These are phyloP conservation scores for Emericellopsis terricola DNA, from an alignment of 495 filamentous ascomycete genomes.

Conservation along the genomic window DNA sequence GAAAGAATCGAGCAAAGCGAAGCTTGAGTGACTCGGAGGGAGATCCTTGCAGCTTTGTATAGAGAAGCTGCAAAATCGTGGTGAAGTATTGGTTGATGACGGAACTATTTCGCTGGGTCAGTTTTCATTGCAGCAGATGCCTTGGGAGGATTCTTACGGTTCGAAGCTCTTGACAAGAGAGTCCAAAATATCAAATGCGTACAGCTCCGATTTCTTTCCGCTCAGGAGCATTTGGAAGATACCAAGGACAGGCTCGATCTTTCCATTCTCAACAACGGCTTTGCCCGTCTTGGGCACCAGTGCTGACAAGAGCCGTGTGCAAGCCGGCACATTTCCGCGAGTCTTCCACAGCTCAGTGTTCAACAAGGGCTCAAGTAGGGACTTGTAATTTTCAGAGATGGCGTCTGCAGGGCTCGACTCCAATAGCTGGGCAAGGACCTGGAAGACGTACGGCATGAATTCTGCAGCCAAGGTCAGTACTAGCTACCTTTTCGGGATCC, in stretches of 20 bases:
- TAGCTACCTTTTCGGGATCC: neutral
- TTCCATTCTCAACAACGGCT: constrained; percentile 48
- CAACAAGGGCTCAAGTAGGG: constrained; percentile 56
- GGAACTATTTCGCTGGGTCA: constrained; percentile 32
- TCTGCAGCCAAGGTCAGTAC: constrained; percentile 30
- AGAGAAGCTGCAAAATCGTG: constrained; percentile 61
- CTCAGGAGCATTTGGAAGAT: constrained; percentile 82
- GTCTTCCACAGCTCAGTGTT: constrained; percentile 70
- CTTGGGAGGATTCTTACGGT: constrained; percentile 29
- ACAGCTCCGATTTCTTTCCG: constrained; percentile 53
- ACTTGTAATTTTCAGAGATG: constrained; percentile 59
- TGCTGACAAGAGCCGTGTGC: constrained; percentile 67
- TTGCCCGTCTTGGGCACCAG: constrained; percentile 60
- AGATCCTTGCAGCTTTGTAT: constrained; percentile 62
- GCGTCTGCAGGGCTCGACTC: constrained; percentile 59
- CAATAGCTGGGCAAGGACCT: constrained; percentile 76
- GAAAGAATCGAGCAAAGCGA: constrained; percentile 80
- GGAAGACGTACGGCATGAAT: constrained; percentile 93
- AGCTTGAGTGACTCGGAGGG: constrained; percentile 60
- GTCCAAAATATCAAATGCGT: constrained; percentile 82
- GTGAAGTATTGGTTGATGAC: constrained; percentile 60
- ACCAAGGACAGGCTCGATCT: constrained; percentile 62
- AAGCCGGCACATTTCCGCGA: constrained; percentile 79
- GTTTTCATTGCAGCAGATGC: too few species aligned
- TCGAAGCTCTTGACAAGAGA: constrained; percentile 52